Evolutionary conservation across 2,329 filamentous ascomycete species (phyloP).

Genomic region (Tolypocladium sp.): DNA sequence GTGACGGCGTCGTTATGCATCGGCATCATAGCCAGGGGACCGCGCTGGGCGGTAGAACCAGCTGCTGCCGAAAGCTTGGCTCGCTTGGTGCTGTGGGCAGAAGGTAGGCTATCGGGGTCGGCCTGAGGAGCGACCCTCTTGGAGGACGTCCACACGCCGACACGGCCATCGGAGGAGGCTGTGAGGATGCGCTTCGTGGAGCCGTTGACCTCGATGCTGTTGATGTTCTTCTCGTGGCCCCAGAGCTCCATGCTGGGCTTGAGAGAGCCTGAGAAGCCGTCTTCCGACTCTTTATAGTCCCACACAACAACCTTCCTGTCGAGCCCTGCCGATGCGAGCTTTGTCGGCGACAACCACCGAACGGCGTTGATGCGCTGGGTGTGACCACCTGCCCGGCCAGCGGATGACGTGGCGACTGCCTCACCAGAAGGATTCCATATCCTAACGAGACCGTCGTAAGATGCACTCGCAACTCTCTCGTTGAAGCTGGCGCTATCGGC

Average conservation of each 20-base stretch:
- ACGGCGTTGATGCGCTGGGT: conserved; percentile 70
- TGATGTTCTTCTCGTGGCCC: conserved; percentile 68
- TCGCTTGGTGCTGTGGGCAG: conserved; percentile 62
- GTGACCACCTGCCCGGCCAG: conserved; percentile 61
- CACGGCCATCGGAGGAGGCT: conserved; percentile 69
- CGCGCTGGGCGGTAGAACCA: conserved; percentile 55
- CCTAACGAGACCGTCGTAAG: conserved; percentile 81
- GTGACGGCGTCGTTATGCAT: conserved; percentile 68
- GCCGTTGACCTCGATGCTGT: conserved; percentile 65
- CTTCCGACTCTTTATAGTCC: conserved; percentile 67
- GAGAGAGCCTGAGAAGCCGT: conserved; percentile 51
- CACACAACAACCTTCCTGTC: conserved; percentile 83
- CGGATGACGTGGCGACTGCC: conserved; percentile 66
- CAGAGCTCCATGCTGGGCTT: conserved; percentile 73
- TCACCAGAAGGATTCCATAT: conserved; percentile 89
- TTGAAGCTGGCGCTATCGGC: conserved; percentile 21
- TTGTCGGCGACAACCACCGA: conserved; percentile 68
- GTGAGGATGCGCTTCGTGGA: conserved; percentile 72
- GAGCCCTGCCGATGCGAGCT: conserved; percentile 73
- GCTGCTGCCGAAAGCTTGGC: conserved; percentile 50
- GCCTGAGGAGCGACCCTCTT: conserved; percentile 69
- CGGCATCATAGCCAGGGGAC: conserved; percentile 64
- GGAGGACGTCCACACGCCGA: conserved; percentile 84
- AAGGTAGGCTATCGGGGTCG: conserved; percentile 59
- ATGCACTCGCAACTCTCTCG: conserved; percentile 72